These are phyloP conservation scores for Rhodosporidiobolus sp. DNA, from an alignment of 768 basidiomycete genomes.

Conservation along the genomic window DNA sequence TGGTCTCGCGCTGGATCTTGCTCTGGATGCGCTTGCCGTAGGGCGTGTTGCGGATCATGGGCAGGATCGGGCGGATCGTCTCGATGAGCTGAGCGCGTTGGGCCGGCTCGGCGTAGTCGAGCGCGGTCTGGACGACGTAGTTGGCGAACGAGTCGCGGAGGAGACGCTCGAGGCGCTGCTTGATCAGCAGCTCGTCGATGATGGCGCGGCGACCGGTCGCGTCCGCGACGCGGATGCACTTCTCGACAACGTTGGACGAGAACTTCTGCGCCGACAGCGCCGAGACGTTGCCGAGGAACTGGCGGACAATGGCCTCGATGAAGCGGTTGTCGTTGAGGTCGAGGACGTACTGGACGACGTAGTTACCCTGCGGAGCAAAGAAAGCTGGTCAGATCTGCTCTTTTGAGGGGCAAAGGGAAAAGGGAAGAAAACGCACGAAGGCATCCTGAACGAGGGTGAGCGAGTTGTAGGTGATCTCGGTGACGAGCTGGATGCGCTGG, in stretches of 20 bases:
- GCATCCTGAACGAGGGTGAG: slow-evolving; percentile 97
- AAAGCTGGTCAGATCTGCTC: slow-evolving; percentile 43
- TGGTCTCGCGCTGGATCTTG: slow-evolving; percentile 77
- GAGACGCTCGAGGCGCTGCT: slow-evolving; percentile 89
- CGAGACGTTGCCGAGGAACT: slow-evolving; percentile 96
- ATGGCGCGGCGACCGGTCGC: slow-evolving; percentile 88
- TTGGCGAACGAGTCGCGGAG: slow-evolving; percentile 70
- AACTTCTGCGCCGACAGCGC: slow-evolving; percentile 98
- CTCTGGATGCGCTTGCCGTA: slow-evolving; percentile 99
- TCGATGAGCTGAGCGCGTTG: slow-evolving; percentile 84
- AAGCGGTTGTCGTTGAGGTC: slow-evolving; percentile 98
- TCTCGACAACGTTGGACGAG: slow-evolving; percentile 77
- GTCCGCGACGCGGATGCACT: slow-evolving; percentile 89
- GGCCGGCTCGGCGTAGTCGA: slow-evolving; percentile 93
- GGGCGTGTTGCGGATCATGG: slow-evolving; percentile 96
- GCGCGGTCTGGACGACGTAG: slow-evolving; percentile 67
- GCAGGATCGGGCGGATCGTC: slow-evolving; percentile 95
- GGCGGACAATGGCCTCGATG: slow-evolving; percentile 94
- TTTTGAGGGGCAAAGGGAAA: neutral
- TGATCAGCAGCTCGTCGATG: slow-evolving; percentile 91
- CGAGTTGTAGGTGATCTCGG: slow-evolving; percentile 98
- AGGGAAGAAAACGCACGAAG: slow-evolving; percentile 40
- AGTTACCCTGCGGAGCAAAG: slow-evolving; percentile 59
- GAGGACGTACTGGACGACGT: slow-evolving; percentile 95
- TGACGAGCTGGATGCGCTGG: slow-evolving; percentile 92